Conservation (phyloP, 2,329 filamentous ascomycete species). For the Fragosphaeria purpurea region DNA sequence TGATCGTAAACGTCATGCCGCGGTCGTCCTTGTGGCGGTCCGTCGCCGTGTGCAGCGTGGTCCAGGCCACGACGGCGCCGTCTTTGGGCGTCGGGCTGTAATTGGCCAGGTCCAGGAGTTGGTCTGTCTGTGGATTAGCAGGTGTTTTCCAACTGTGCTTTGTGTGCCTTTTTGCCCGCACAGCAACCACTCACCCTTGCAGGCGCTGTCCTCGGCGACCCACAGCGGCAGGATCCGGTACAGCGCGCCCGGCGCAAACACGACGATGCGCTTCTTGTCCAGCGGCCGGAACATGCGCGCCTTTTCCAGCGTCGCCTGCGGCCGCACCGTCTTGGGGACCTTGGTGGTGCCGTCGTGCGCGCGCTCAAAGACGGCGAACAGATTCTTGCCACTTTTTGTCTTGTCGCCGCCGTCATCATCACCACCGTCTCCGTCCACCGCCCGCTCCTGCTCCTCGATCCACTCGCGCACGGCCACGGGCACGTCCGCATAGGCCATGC, state of each 20-base stretch:
- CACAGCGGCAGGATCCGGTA: conserved; percentile 40
- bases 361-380: conserved; percentile 32
- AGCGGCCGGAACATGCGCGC: conserved; percentile 17
- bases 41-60: conserved; percentile 11
- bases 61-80: conserved; percentile 18
- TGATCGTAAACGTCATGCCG: conserved; percentile 11
- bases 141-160: too few relatives aligned
- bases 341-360: conserved; percentile 27
- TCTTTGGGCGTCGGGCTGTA: conserved; percentile 18
- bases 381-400: conserved; percentile 19
- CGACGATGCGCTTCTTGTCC: conserved; percentile 29
- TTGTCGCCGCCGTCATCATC: too few relatives aligned
- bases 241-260: conserved; percentile 43
- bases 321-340: conserved; percentile 27
- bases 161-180: too few relatives aligned
- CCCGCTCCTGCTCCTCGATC: conserved; percentile 34
- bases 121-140: conserved; percentile 13
- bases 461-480: conserved; percentile 35
- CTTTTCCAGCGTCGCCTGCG: conserved; percentile 17
- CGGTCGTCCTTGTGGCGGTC: conserved; percentile 2
- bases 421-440: conserved; percentile 8
- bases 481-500: conserved; percentile 35
- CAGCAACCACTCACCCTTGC: conserved; percentile 26
- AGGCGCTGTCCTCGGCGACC: conserved; percentile 33
- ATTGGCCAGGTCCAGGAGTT: conserved; percentile 16